These are phyloP conservation scores for Amphichorda felina DNA, from an alignment of 2,329 filamentous ascomycete species.

Conservation along the genomic window DNA sequence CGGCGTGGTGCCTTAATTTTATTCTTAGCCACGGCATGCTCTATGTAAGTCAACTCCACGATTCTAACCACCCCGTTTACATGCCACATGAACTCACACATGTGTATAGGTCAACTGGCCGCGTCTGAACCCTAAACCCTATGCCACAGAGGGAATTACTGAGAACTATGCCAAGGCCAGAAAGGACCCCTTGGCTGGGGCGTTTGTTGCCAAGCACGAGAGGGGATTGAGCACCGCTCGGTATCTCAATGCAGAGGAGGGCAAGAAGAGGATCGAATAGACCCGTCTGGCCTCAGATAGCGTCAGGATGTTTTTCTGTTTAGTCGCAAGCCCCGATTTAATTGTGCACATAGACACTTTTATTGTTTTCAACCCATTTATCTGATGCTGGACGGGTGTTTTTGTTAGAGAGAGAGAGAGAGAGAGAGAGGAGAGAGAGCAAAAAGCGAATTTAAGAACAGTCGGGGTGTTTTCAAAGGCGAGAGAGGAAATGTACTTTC, in stretches of 20 bases:
- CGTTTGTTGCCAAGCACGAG: constrained; percentile 58
- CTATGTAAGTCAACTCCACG: constrained; percentile 56
- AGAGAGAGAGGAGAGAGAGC: neutral
- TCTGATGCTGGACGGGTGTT: neutral
- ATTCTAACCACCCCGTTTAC: neutral
- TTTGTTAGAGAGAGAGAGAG: neutral
- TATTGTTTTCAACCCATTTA: neutral
- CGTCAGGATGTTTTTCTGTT: constrained; percentile 3
- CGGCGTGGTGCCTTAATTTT: constrained; percentile 63
- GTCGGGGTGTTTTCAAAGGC: too few relatives aligned
- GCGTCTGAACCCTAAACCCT: constrained; percentile 81
- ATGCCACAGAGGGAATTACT: constrained; percentile 77
- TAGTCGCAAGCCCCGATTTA: constrained; percentile 3
- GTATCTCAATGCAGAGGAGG: constrained; percentile 82
- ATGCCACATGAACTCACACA: neutral
- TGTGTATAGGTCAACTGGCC: constrained; percentile 82
- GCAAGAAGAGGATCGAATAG: constrained; percentile 95
- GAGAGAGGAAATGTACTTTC: neutral
- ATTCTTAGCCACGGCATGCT: constrained; percentile 79
- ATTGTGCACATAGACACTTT: neutral
- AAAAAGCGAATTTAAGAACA: too few relatives aligned
- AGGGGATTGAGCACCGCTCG: constrained; percentile 73
- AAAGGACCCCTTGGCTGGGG: constrained; percentile 72
- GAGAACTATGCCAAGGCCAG: constrained; percentile 74
- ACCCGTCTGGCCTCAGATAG: constrained; percentile 5